Evolutionary conservation across 139 green algal species (phyloP).

Genomic region (Ettlia oleoabundans): DNA sequence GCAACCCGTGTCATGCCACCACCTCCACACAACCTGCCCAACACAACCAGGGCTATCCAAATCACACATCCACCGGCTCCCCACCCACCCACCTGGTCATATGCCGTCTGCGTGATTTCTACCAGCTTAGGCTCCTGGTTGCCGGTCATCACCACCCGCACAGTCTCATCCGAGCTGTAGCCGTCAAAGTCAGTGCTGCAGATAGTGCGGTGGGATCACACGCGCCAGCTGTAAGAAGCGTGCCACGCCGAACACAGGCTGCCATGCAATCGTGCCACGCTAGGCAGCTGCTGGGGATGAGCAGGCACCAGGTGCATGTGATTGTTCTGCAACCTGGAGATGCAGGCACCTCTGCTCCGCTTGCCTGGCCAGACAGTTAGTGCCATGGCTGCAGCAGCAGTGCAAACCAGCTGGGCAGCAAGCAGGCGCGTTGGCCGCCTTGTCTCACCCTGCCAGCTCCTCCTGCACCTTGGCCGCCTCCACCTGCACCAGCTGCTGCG

Average conservation of each 20-base stretch:
- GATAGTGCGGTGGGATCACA: not conserved
- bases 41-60: too few species aligned
- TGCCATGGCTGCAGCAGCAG: too few species aligned
- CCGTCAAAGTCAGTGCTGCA: constrained; percentile 91
- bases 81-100: constrained; percentile 73
- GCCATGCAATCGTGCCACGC: too few species aligned
- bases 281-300: too few species aligned
- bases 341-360: too few species aligned
- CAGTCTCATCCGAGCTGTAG: constrained; percentile 90
- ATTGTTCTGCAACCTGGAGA: too few species aligned
- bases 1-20: too few species aligned
- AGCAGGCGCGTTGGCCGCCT: not conserved
- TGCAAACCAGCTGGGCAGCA: not conserved
- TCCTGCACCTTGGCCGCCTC: constrained; percentile 90
- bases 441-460: constrained; percentile 79
- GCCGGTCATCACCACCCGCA: constrained; percentile 88
- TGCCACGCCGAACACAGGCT: too few species aligned
- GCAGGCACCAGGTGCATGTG: too few species aligned
- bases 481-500: constrained; percentile 90
- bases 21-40: too few species aligned
- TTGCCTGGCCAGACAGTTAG: too few species aligned
- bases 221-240: too few species aligned
- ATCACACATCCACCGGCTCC: not conserved
- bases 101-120: constrained; percentile 90
- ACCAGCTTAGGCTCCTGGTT: constrained; percentile 89